Evolutionary conservation across 148 eudicot genomes (phyloP).

Genomic region (Rhododendron ovatum): DNA sequence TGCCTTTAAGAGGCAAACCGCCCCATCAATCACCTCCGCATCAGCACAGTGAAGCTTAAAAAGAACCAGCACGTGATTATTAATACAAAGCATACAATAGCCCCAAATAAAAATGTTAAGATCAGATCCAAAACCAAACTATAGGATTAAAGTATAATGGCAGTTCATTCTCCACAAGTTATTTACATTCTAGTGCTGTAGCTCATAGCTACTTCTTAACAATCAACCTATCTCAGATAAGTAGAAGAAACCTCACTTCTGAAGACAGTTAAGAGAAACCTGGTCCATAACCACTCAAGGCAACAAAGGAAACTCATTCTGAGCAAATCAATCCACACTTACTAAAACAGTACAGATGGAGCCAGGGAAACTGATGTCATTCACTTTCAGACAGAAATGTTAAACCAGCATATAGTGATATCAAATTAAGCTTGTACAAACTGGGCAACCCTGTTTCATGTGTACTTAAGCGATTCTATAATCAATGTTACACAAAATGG

Average conservation of each 20-base stretch:
- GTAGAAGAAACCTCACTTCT: no score
- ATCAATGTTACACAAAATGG: background rate
- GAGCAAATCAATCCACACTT: background rate
- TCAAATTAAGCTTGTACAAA: background rate
- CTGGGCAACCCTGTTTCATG: background rate
- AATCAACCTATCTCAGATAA: no score
- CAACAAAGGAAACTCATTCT: background rate
- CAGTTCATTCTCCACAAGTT: conserved; percentile 1
- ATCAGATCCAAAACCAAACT: background rate
- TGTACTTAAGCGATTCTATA: background rate
- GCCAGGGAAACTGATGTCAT: background rate
- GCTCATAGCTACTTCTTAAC: background rate
- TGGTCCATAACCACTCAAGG: no score
- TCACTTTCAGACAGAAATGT: background rate
- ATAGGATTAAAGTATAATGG: background rate
- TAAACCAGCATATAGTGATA: background rate
- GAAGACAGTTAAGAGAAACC: no score
- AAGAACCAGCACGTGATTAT: conserved; percentile 8
- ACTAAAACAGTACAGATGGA: background rate
- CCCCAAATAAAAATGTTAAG: background rate
- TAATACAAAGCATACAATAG: conserved; percentile 3
- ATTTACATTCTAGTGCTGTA: background rate
- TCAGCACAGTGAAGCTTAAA: conserved; percentile 58
- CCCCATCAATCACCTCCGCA: no score
- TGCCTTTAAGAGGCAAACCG: no score